phyloP scores from a whole-genome alignment of 805 yeast species.

The Saccharomycodes ludwigii region DNA sequence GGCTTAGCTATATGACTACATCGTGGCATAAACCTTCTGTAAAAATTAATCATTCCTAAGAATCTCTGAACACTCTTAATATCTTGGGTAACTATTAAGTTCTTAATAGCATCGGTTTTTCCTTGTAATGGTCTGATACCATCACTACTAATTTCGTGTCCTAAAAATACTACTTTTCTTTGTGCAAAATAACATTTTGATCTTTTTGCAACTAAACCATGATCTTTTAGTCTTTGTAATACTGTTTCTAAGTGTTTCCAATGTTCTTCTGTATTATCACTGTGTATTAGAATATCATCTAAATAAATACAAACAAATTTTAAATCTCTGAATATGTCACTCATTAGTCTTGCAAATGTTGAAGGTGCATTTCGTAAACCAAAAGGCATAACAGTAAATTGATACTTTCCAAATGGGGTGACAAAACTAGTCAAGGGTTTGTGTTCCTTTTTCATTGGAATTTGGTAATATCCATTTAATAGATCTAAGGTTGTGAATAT shows the following conservation, averaged over 20 bases:
- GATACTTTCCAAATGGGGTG: constrained; percentile 9
- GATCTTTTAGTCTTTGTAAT: constrained; percentile 5
- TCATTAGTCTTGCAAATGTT: constrained; percentile 12
- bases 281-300: constrained; percentile 10
- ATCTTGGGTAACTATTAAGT: constrained; percentile 6
- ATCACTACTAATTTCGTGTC: constrained; percentile 5
- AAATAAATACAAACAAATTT: constrained; percentile 9
- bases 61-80: constrained; percentile 10
- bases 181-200: constrained; percentile 10
- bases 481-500: constrained; percentile 8
- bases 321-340: constrained; percentile 9
- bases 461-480: constrained; percentile 9
- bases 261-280: constrained; percentile 6
- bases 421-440: constrained; percentile 7
- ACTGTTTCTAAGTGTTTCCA: constrained; percentile 10
- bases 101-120: constrained; percentile 10
- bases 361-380: constrained; percentile 11
- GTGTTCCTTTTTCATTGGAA: constrained; percentile 6
- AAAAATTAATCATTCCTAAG: constrained; percentile 11
- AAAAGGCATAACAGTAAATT: constrained; percentile 12
- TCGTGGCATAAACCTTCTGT: constrained; percentile 9
- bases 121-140: constrained; percentile 8
- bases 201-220: constrained; percentile 7
- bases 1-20: constrained; percentile 8
- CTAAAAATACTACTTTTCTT: constrained; percentile 7